A percentile compares a stretch with the other conserved stretches of the same genome.
Conservation (phyloP, 768 basidiomycete species). For the Suillus luteus region DNA sequence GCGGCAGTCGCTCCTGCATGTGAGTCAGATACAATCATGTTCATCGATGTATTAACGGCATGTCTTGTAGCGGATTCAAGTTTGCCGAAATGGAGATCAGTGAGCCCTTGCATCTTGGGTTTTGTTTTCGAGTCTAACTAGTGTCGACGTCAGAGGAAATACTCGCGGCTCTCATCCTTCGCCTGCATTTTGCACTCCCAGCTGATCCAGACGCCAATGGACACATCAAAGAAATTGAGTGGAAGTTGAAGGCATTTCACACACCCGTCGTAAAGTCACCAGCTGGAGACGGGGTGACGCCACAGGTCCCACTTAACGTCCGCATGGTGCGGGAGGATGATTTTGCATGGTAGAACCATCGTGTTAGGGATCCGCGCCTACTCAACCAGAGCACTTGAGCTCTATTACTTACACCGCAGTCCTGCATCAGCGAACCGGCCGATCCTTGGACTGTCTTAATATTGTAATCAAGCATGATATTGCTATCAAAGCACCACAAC, state of each 20-base stretch:
- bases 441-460: too few relatives aligned
- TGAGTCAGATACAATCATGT: slow-evolving; percentile 36
- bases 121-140: background rate
- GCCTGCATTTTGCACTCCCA: background rate
- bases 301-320: background rate
- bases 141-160: background rate
- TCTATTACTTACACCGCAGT: too few relatives aligned
- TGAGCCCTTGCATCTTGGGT: background rate
- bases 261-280: background rate
- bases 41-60: slow-evolving; percentile 26
- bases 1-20: too few relatives aligned
- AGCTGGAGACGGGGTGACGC: background rate
- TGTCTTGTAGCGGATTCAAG: background rate
- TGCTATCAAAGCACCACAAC: too few relatives aligned
- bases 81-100: slow-evolving; percentile 1
- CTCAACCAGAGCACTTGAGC: too few relatives aligned
- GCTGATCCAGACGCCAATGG: background rate
- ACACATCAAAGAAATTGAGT: background rate
- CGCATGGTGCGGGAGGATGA: too few relatives aligned
- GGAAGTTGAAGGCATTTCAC: background rate
- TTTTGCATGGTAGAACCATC: too few relatives aligned
- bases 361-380: too few relatives aligned
- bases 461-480: too few relatives aligned
- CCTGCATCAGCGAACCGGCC: too few relatives aligned
- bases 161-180: background rate